Base-by-base conservation (phyloP, 2,329 filamentous ascomycete species). In the Botryotinia calthae region DNA sequence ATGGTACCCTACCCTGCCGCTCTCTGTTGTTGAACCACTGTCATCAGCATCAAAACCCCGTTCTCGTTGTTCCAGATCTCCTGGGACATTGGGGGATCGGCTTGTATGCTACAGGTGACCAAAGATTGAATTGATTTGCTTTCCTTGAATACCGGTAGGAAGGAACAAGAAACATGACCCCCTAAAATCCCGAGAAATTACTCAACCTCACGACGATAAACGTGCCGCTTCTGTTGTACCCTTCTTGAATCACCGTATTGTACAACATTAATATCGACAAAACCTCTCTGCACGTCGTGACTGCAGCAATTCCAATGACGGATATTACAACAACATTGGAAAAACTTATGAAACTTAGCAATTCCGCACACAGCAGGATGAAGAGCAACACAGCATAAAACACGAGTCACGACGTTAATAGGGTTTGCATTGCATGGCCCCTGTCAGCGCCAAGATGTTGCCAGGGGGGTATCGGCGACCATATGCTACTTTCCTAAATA, bases 381-480 rank as follows among this genome's bases (percentile, higher is more conserved):
- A 62, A 40, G 18, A 40, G 64, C 28, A 22, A 7, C 64, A 67
- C 64, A 14, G 64, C 64, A 67, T 40, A 40, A 67, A 54, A 67
- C 64, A 67, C 64, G 46, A 67, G 64, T 67, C 64, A 67, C 64
- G 46, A 67, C 46, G 64, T 67, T 67, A 40, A 46, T 22, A 40
- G 64, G n/a, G 25, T 31, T 46, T 40, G 14, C 14, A 54, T 28
- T 28, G 22, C 34, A 28, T 40, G 46, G 46, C 46, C 64, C 64
- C 64, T 54, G 56, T 63, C 58, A 46, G 66, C 51, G 54, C 66
- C 51, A 69, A 69, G 51, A 37, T 22, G 31, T 54, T 42, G 44
- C 37, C 61, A 71, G 70, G 70, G 69, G 70, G 34, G 34, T 40
- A 40, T 71, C 70, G 70, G 59, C 70, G 70, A 71, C 70, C 70